Conservation (phyloP, 139 green algal genomes). For the Coelastrella sp. region DNA sequence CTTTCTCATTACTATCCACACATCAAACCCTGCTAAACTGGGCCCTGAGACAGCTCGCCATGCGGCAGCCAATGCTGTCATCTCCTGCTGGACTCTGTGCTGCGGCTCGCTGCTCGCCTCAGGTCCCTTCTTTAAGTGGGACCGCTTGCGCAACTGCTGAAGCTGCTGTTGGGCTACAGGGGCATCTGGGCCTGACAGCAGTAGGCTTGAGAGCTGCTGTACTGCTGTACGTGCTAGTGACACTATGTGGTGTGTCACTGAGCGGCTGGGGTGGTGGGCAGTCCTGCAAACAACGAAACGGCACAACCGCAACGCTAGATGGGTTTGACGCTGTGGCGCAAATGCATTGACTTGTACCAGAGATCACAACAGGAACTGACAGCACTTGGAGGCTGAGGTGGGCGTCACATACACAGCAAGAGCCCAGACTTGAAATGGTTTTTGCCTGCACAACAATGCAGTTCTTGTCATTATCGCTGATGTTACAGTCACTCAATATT, state of each 20-base stretch:
- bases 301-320: neutral
- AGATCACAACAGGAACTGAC: too few species aligned
- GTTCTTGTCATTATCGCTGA: too few species aligned
- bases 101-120: neutral
- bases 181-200: constrained; percentile 23
- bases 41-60: constrained; percentile 56
- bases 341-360: neutral
- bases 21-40: constrained; percentile 71
- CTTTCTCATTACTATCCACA: constrained; percentile 66
- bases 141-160: neutral
- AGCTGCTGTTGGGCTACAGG: constrained; percentile 24
- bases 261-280: neutral
- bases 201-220: constrained; percentile 8
- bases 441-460: too few species aligned
- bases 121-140: too few species aligned
- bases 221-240: constrained; percentile 27
- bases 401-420: too few species aligned
- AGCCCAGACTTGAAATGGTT: too few species aligned
- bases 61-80: neutral
- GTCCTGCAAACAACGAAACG: constrained; percentile 39
- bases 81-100: neutral
- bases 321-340: neutral
- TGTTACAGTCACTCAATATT: too few species aligned
- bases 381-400: too few species aligned
- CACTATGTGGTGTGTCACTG: constrained; percentile 33